These are phyloP conservation scores for Euphorbia celastroides DNA, from an alignment of 441 rosid species.

Conservation along the genomic window DNA sequence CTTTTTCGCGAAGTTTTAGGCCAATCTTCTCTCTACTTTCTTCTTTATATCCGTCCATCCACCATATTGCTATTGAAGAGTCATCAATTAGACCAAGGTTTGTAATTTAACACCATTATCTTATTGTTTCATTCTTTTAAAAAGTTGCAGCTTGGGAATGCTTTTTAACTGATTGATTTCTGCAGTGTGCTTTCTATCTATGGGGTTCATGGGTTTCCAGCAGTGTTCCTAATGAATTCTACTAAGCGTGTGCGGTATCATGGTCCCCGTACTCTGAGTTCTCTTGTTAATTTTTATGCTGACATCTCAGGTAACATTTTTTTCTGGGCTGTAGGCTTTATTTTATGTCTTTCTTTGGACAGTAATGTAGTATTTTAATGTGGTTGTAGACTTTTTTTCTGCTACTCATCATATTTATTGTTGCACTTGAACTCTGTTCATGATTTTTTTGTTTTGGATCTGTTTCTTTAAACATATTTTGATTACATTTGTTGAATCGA, in stretches of 20 bases:
- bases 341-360: background rate
- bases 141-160: background rate
- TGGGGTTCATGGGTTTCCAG: conserved; percentile 96
- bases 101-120: conserved; percentile 15
- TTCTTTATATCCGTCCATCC: conserved; percentile 56
- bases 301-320: conserved; percentile 58
- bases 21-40: conserved; percentile 64
- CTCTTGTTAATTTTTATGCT: conserved; percentile 63
- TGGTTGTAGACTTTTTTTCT: too few species aligned
- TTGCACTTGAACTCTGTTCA: background rate
- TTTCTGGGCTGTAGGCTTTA: background rate
- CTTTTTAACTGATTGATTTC: conserved; percentile 11
- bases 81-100: conserved; percentile 82
- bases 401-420: background rate
- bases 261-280: conserved; percentile 62
- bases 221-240: conserved; percentile 72
- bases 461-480: too few species aligned
- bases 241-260: conserved; percentile 55
- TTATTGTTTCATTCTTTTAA: background rate
- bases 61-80: conserved; percentile 79
- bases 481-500: too few species aligned
- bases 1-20: conserved; percentile 69
- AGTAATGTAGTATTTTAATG: too few species aligned
- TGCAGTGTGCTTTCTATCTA: conserved; percentile 81
- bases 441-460: background rate